Base-by-base conservation (phyloP, 2,329 filamentous ascomycete genomes). In the Cercospora brassicicola region DNA sequence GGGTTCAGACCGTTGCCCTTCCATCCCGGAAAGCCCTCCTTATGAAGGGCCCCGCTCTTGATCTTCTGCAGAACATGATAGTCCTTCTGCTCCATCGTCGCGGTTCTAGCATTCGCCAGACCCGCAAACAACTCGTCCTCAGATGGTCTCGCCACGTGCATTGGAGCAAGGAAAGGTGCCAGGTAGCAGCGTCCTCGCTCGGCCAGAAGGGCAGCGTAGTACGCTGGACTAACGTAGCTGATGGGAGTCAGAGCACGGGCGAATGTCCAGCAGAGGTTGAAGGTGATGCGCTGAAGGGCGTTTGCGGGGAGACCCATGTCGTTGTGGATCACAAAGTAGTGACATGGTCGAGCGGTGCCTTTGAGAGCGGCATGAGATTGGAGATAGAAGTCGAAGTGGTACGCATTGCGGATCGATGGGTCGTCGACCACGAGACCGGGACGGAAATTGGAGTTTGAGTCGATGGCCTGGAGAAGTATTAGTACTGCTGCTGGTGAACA, bases 161-260 rank as follows among this genome's bases (percentile, higher is more conserved):
- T 15, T 7, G 51, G 53, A 1, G 57, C 26, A 8, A 67, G 26
- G 36, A 68, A 64, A 13, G 39, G 57, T 2, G 72, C 67, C 2
- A 80, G 63, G 57, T 79, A 80, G 20, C 23, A 20, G 2, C 75
- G 67, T 0, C 75, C 79, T 0, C 79, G 77, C 13, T 81, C 80
- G 64, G 78, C 81, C 2, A 82, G 74, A 1, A 73, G 74, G 59
- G 81, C 79, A 8, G 80, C 80, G 65, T 78, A 79, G 74, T 81
- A 81, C 0, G 80, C 76, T 0, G 79, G 79, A n/a, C n/a, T n/a
- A n/a, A n/a, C n/a, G 48, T 81, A 81, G 2, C 78, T 79, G 2
- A 81, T 76, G 0, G 71, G 75, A 6, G 73, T 72, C 70, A 75
- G 77, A 71, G 76, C 79, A 13, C 81, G 66, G 0, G 64, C 39